Evolutionary conservation across 1,139 yeast species (phyloP).

Genomic region (Nematodospora anomalae): DNA sequence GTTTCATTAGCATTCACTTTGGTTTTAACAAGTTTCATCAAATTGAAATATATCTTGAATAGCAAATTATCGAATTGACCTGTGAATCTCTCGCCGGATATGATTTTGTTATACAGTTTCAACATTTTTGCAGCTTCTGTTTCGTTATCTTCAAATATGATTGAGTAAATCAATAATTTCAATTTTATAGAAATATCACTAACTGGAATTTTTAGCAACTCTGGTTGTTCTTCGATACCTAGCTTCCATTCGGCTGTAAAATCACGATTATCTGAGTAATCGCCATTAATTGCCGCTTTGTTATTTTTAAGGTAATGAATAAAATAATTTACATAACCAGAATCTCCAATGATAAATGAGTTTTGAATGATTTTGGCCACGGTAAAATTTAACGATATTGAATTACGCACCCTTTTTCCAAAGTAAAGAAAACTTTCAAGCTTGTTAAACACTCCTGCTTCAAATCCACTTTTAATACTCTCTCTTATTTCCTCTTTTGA

Average conservation of each 20-base stretch:
- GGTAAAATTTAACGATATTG: constrained; percentile 37
- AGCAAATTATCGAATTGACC: constrained; percentile 24
- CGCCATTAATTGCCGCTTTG: constrained; percentile 14
- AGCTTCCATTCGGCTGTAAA: constrained; percentile 46
- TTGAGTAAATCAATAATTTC: constrained; percentile 28
- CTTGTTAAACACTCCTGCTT: constrained; percentile 57
- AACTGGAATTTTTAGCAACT: constrained; percentile 16
- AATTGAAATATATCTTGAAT: constrained; percentile 25
- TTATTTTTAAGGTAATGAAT: constrained; percentile 16
- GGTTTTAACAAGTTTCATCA: constrained; percentile 26
- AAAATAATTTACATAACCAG: constrained; percentile 32
- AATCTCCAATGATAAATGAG: constrained; percentile 36
- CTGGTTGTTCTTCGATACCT: constrained; percentile 23
- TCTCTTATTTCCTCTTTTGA: constrained; percentile 51
- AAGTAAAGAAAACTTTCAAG: constrained; percentile 60
- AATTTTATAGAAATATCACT: constrained; percentile 17
- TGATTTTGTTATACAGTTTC: constrained; percentile 27
- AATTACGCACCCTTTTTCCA: constrained; percentile 38
- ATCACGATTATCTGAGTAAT: constrained; percentile 50
- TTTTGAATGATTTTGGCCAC: constrained; percentile 36
- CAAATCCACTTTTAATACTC: constrained; percentile 51
- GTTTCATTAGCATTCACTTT: constrained; percentile 24
- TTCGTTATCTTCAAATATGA: constrained; percentile 19
- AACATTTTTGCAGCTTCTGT: constrained; percentile 17
- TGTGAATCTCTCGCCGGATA: constrained; percentile 19